Evolutionary conservation across 352 stramenopile genomes (phyloP), one percentile per base, ranked within the genome.

Genomic region (Pythium guiyangense): DNA sequence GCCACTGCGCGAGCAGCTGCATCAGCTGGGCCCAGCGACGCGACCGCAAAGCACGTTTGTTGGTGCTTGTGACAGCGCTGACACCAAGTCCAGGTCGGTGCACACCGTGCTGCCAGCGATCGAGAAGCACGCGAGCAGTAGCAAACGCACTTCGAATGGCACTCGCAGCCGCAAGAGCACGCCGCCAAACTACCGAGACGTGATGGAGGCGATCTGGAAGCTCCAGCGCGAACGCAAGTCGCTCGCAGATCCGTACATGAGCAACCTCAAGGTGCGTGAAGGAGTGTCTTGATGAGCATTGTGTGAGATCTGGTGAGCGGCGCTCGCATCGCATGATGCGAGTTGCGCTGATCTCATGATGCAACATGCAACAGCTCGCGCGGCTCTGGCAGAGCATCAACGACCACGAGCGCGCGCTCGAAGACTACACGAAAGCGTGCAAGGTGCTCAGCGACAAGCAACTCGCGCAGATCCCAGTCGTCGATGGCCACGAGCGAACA

Each of bases 201-300:
- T 78, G 18, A 82, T 69, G 64, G 71, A 80, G 29, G 57, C 74
- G 39, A 75, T 84, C 22, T 63, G 69, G 25, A 45, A 66, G 22
- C 52, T 84, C 11, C 71, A 83, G 57, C 66, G 68, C 18, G 69
- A 66, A 15, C 61, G 69, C 14, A 66, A 67, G 25, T 44, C 51
- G n/a, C 65, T 84, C 55, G 44, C 67, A 15, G 77, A 88, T 37
- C 77, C 74, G 3, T 80, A 73, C 56, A 54, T 65, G 49, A 73
- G 71, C 2, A 84, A 88, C 45, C 49, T 86, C 17, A 82, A 83
- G 71, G 77, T 88, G n/a, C n/a, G n/a, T n/a, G n/a, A n/a, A n/a
- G n/a, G n/a, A n/a, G n/a, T n/a, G n/a, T n/a, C n/a, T n/a, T n/a
- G n/a, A n/a, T n/a, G n/a, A n/a, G n/a, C n/a, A n/a, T n/a, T n/a